A percentile compares a stretch with the other conserved stretches of the same genome.
Conservation (phyloP, 2,329 filamentous ascomycete species). For the Botryotinia calthae region DNA sequence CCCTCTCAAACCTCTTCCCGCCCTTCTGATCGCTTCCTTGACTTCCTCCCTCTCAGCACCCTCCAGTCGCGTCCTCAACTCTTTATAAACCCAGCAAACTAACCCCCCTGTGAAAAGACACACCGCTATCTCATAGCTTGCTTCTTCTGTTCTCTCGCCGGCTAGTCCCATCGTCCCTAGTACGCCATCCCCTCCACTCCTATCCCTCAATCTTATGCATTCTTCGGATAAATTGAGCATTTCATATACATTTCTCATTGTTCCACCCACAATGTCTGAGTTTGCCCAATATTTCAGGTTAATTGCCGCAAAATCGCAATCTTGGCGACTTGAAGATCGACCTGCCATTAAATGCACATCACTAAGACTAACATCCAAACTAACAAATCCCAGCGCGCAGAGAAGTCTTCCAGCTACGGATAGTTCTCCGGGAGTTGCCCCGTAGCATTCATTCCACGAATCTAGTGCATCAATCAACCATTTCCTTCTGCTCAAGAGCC, state of each 20-base stretch:
- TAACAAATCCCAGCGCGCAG: constrained; percentile 32
- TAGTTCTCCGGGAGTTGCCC: background rate
- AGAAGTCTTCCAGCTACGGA: constrained; percentile 28
- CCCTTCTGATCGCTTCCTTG: constrained; percentile 28
- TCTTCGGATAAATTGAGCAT: constrained; percentile 11
- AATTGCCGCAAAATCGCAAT: constrained; percentile 34
- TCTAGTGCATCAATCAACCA: constrained; percentile 35
- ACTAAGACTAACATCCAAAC: constrained; percentile 32
- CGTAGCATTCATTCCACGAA: constrained; percentile 33
- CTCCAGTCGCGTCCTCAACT: constrained; percentile 24
- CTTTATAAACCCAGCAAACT: constrained; percentile 36
- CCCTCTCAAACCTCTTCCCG: constrained; percentile 29
- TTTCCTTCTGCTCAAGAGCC: constrained; percentile 23
- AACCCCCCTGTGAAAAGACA: constrained; percentile 35
- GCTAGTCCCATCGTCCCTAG: constrained; percentile 1
- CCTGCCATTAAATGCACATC: constrained; percentile 37
- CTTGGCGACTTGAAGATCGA: constrained; percentile 29
- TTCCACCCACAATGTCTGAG: constrained; percentile 28
- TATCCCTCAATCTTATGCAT: background rate
- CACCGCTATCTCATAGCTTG: constrained; percentile 31
- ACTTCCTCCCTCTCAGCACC: constrained; percentile 22
- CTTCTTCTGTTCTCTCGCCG: constrained; percentile 5
- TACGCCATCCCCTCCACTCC: background rate
- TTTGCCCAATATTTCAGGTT: constrained; percentile 37
- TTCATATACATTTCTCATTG: constrained; percentile 33